These are phyloP conservation scores for Eucalyptus pumila DNA, from an alignment of 345 rosid genomes.

Conservation along the genomic window DNA sequence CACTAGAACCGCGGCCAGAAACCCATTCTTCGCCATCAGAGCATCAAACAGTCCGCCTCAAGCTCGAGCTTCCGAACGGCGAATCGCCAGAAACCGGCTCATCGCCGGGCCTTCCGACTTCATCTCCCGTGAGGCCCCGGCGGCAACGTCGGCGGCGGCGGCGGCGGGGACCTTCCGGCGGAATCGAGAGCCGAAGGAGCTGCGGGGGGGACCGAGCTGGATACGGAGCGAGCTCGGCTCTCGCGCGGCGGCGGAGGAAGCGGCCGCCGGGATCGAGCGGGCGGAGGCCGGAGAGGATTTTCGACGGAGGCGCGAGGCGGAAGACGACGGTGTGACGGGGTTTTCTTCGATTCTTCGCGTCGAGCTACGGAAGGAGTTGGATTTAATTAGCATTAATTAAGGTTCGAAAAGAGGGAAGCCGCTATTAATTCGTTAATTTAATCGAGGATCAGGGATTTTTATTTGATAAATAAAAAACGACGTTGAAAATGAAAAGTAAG, in stretches of 20 bases:
- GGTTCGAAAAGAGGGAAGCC: background rate
- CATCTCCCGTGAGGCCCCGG: background rate
- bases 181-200: background rate
- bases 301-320: background rate
- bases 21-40: constrained; percentile 24
- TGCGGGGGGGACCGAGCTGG: background rate
- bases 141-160: background rate
- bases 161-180: background rate
- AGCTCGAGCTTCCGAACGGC: background rate
- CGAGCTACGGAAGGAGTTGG: background rate
- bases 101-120: background rate
- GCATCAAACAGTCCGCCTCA: background rate
- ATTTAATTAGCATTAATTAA: background rate
- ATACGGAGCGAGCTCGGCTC: background rate
- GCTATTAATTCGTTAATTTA: background rate
- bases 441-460: background rate
- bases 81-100: background rate
- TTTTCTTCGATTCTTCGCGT: background rate
- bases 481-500: background rate
- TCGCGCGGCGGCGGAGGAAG: background rate
- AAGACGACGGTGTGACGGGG: background rate
- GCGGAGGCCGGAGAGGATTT: background rate
- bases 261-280: background rate
- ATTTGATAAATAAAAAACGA: background rate
- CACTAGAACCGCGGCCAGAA: constrained; percentile 18